Base-by-base conservation (phyloP, 306 rosid genomes). In the Cyamopsis tetragonoloba region DNA sequence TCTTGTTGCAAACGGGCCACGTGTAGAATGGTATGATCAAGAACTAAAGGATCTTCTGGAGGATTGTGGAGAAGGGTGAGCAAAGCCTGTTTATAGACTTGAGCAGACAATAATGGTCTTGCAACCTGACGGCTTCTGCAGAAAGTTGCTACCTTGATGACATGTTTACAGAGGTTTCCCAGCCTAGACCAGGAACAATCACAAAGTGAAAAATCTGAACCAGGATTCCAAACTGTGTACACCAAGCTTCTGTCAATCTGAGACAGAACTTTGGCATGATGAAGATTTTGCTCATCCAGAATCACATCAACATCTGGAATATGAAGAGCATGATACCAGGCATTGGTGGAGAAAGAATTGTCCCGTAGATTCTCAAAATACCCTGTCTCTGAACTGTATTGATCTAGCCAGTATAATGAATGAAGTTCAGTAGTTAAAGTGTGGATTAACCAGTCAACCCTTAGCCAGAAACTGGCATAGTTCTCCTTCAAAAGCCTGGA, bases 141-240 rank as follows among this genome's bases (percentile, higher is more conserved):
- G 73, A 83, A 71, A 49, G 81, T 73, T 64, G 96, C 86, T 68
- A 81, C 89, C 77, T 89, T 89, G 68, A 85, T 85, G 72, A 87
- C 81, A 68, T 89, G 96, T 78, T 85, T 76, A 71, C 96, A 85
- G 23, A 87, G 72, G 72, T 89, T 89, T 72, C 95, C 89, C 76
- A 76, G n/a, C 81, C 81, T 85, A 47, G 89, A 87, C 84, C 85
- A 79, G 32, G 89, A 70, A 81, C 96, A 89, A 83, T 89, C 85
- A 73, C 96, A 89, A 32, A 87, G 71, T 18, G 95, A 77, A 70
- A 89, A 89, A 62, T 89, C 91, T 9, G 91, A 89, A 73, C 96
- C 91, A 56, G 91, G 91, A 64, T 83, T 85, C 95, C 91, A 83
- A 20, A 89, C 66, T 34, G 91, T 85, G 79, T 85, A 83, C 1